Conservation (phyloP, 106 monocot species). For the Allium sativum region DNA sequence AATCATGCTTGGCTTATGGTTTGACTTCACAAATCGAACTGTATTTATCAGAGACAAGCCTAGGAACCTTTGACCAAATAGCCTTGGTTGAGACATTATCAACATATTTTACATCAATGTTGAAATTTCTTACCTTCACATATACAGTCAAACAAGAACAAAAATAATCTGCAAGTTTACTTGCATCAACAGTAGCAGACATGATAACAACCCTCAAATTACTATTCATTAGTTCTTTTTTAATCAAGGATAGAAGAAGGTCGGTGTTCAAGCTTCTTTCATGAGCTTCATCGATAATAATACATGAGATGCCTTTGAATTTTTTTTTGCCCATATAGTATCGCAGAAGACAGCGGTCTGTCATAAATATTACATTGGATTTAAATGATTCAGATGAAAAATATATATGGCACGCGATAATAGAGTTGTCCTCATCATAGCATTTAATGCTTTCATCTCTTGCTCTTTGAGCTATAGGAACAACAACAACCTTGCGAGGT, state of each 20-base stretch:
- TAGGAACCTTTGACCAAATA: constrained; percentile 11
- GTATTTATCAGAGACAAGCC: constrained; percentile 16
- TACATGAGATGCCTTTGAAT: constrained; percentile 51
- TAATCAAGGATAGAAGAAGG: constrained; percentile 67
- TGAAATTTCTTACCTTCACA: constrained; percentile 74
- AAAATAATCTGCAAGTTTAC: constrained; percentile 68
- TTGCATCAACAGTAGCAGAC: constrained; percentile 93
- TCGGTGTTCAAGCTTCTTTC: constrained; percentile 96
- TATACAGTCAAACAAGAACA: constrained; percentile 51
- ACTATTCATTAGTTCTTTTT: constrained; percentile 54
- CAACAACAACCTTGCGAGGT: constrained; percentile 84
- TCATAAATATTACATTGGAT: constrained; percentile 60
- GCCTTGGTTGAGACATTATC: constrained; percentile 33
- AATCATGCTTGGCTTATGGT: no score
- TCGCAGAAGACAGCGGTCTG: constrained; percentile 81
- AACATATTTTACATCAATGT: constrained; percentile 85
- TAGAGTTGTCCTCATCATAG: constrained; percentile 35
- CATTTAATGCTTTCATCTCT: constrained; percentile 71
- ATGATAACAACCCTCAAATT: constrained; percentile 84
- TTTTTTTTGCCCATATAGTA: constrained; percentile 50
- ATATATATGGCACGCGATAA: constrained; percentile 34
- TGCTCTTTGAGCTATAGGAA: constrained; percentile 65
- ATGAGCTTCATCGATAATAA: constrained; percentile 96
- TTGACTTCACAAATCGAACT: no score
- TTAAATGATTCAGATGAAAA: constrained; percentile 32